Evolutionary conservation across 805 yeast species (phyloP), one percentile per base, ranked within the genome.

Genomic region (Monosporozyma servazzii): DNA sequence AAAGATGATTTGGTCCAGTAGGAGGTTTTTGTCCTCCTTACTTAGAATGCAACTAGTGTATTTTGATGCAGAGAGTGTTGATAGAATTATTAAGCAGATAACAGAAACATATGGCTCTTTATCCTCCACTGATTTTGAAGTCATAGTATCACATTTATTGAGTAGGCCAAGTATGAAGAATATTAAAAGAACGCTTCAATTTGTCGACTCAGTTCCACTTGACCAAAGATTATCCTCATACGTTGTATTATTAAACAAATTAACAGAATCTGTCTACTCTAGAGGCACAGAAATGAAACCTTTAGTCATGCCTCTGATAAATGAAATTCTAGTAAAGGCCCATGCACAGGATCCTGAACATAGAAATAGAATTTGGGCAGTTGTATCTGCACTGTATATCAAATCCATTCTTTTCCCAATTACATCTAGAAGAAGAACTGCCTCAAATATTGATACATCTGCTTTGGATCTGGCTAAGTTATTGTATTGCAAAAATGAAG

Each of bases 1-100:
- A 15, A 52, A 55, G 44, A 43, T 54, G 15, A 54, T 61, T 7
- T 51, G 57, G 47, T 50, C 51, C 39, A 60, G 64, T 25, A 58
- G 53, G 50, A 53, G 58, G 23, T 56, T 58, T 47, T 48, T 64
- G 3, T 58, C 66, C 0, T 49, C 63, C 2, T 36, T 65, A 15
- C 50, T 65, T 18, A 51, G 55, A 18, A 56, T 63, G 62, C 67
- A 64, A 39, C 42, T 65, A 20, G 48, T 48, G 6, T 65, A 64
- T 42, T 56, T 58, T n/a, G 67, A 64, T 44, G 57, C 65, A 15
- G 51, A 50, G 11, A 65, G 66, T 47, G 66, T 65, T 8, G 63
- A 64, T 43, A 50, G 54, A 17, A 59, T 59, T 3, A 48, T 63
- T 8, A 58, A 55, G 42, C 58, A 58, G 37, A 64, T 64, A 13